Evolutionary conservation across 2,329 filamentous ascomycete genomes (phyloP).

Genomic region (Aspergillus sp.): DNA sequence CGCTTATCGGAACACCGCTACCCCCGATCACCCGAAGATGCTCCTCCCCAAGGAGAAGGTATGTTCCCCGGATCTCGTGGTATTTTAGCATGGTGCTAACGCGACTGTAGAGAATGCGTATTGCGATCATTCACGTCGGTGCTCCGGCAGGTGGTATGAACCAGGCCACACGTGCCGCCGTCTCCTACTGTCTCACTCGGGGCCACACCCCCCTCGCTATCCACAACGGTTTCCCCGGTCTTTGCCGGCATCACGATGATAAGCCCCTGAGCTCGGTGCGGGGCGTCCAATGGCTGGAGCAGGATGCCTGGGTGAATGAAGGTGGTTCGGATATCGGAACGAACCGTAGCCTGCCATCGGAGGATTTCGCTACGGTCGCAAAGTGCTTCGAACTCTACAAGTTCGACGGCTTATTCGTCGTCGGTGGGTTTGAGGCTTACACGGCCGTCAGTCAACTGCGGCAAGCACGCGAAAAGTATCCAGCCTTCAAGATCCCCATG

Average conservation of each 20-base stretch:
- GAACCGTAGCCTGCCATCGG: slow-evolving; percentile 84
- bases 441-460: slow-evolving; percentile 85
- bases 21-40: slow-evolving; percentile 61
- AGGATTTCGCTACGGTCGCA: slow-evolving; percentile 80
- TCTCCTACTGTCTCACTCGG: slow-evolving; percentile 85
- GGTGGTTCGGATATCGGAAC: slow-evolving; percentile 97
- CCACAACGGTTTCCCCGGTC: slow-evolving; percentile 94
- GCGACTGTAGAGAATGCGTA: slow-evolving; percentile 69
- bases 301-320: slow-evolving; percentile 92
- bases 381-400: slow-evolving; percentile 80
- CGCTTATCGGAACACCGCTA: slow-evolving; percentile 81
- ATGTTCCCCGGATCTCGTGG: slow-evolving; percentile 24
- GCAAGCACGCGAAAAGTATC: slow-evolving; percentile 72
- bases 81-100: slow-evolving; percentile 25
- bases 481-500: slow-evolving; percentile 88
- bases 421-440: slow-evolving; percentile 95
- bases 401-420: slow-evolving; percentile 85
- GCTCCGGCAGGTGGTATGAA: slow-evolving; percentile 98
- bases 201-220: slow-evolving; percentile 93
- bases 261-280: slow-evolving; percentile 78
- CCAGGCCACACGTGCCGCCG: slow-evolving; percentile 86
- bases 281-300: slow-evolving; percentile 86
- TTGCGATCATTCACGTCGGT: slow-evolving; percentile 95
- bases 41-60: slow-evolving; percentile 70
- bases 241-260: slow-evolving; percentile 86